Conservation (phyloP, 208 protist genomes). For the Blastocrithidia nonstop region DNA sequence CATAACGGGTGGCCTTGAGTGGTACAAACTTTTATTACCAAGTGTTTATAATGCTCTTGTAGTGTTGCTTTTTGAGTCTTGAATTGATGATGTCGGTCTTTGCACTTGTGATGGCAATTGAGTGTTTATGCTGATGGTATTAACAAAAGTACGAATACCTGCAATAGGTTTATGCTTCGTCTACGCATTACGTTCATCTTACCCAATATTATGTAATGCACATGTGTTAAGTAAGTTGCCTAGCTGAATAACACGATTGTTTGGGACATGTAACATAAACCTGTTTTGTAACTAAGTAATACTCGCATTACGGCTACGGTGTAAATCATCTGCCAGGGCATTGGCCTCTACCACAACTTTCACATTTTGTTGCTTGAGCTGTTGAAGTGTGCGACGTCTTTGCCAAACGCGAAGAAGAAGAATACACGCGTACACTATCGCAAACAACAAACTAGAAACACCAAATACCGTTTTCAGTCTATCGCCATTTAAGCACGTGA, state of each 20-base stretch:
- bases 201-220: slow-evolving; percentile 2
- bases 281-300: slow-evolving; percentile 19
- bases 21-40: too few species aligned
- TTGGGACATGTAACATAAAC: slow-evolving; percentile 20
- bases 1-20: too few species aligned
- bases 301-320: slow-evolving; percentile 16
- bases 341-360: slow-evolving; percentile 22
- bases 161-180: too few species aligned
- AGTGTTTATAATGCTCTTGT: too few species aligned
- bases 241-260: slow-evolving; percentile 15
- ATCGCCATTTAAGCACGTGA: slow-evolving; percentile 7
- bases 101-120: too few species aligned
- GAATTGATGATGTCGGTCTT: too few species aligned
- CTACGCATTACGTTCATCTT: slow-evolving; percentile 5
- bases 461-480: slow-evolving; percentile 21
- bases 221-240: background rate
- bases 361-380: slow-evolving; percentile 16
- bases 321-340: slow-evolving; percentile 20
- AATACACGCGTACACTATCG: slow-evolving; percentile 17
- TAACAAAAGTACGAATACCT: too few species aligned
- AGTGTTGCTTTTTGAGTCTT: too few species aligned
- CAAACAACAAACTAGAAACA: slow-evolving; percentile 25
- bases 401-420: slow-evolving; percentile 15
- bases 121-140: too few species aligned
- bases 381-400: slow-evolving; percentile 13